Conservation (phyloP, 139 green algal genomes). For the Monoraphidium neglectum region DNA sequence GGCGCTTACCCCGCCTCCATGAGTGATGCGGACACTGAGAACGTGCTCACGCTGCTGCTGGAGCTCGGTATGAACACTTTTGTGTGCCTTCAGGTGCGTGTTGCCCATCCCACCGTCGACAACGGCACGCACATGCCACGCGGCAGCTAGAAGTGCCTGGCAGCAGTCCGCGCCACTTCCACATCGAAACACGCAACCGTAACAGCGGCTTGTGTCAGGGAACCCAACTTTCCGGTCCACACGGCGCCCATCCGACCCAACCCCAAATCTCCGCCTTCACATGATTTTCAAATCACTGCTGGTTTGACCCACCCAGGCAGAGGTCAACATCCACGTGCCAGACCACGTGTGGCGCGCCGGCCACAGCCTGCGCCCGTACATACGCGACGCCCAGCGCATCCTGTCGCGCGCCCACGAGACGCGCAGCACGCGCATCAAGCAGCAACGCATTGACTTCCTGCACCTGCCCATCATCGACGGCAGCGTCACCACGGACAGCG, state of each 20-base stretch:
- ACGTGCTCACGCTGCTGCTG: constrained; percentile 72
- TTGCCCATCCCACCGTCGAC: too few species aligned
- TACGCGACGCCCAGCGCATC: constrained; percentile 80
- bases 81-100: constrained; percentile 81
- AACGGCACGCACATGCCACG: too few species aligned
- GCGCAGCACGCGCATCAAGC: constrained; percentile 55
- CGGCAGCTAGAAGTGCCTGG: too few species aligned
- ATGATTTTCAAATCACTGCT: too few species aligned
- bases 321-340: constrained; percentile 73
- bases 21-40: constrained; percentile 72
- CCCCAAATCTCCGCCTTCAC: too few species aligned
- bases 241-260: too few species aligned
- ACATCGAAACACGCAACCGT: too few species aligned
- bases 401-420: constrained; percentile 62
- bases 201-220: too few species aligned
- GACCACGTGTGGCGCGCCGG: constrained; percentile 67
- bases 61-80: constrained; percentile 81
- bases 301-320: constrained; percentile 3
- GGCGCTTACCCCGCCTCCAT: constrained; percentile 69
- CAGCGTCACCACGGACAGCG: constrained; percentile 63
- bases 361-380: constrained; percentile 76
- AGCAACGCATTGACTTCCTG: constrained; percentile 81
- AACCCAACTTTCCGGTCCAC: too few species aligned
- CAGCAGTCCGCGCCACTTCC: too few species aligned
- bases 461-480: constrained; percentile 83